Evolutionary conservation across 192 early-diverging fungal species (phyloP).

Genomic region (Linnemannia elongata): DNA sequence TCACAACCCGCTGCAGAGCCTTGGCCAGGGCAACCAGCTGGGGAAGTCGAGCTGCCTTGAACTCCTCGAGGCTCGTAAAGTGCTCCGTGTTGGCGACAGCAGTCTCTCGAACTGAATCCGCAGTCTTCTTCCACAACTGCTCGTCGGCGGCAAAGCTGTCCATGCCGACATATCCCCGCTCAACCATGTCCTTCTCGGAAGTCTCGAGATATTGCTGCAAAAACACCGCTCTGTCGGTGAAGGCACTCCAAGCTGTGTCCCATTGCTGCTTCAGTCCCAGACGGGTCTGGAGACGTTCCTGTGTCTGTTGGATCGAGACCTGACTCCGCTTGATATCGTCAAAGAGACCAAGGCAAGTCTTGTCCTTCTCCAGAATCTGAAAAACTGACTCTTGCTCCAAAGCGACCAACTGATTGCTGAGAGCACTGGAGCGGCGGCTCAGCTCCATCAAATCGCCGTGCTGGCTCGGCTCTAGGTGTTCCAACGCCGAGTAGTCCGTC

Average conservation of each 20-base stretch:
- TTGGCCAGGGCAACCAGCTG: slow-evolving; percentile 17
- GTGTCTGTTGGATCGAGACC: slow-evolving; percentile 23
- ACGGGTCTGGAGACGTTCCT: slow-evolving; percentile 29
- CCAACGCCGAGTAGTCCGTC: slow-evolving; percentile 13
- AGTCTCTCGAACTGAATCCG: slow-evolving; percentile 12
- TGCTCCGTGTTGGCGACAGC: slow-evolving; percentile 29
- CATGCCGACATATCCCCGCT: slow-evolving; percentile 6
- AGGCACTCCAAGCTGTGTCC: slow-evolving; percentile 41
- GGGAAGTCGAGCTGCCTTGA: slow-evolving; percentile 15
- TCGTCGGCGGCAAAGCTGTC: slow-evolving; percentile 29
- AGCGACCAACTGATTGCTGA: slow-evolving; percentile 15
- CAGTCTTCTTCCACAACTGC: slow-evolving; percentile 10
- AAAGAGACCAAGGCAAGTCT: slow-evolving; percentile 31
- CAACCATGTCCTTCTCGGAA: slow-evolving; percentile 7
- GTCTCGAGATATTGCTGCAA: slow-evolving; percentile 36
- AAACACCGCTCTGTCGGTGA: slow-evolving; percentile 16
- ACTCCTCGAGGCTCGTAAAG: slow-evolving; percentile 20
- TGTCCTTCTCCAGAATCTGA: slow-evolving; percentile 26
- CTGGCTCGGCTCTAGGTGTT: slow-evolving; percentile 40
- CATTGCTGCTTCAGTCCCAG: slow-evolving; percentile 47
- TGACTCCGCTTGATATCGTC: slow-evolving; percentile 22
- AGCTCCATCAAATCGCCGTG: slow-evolving; percentile 17
- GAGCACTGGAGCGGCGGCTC: slow-evolving; percentile 19
- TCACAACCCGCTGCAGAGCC: slow-evolving; percentile 7
- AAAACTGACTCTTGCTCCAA: slow-evolving; percentile 40